Base-by-base conservation (phyloP, 495 filamentous ascomycete species). In the Cercophora samala region DNA sequence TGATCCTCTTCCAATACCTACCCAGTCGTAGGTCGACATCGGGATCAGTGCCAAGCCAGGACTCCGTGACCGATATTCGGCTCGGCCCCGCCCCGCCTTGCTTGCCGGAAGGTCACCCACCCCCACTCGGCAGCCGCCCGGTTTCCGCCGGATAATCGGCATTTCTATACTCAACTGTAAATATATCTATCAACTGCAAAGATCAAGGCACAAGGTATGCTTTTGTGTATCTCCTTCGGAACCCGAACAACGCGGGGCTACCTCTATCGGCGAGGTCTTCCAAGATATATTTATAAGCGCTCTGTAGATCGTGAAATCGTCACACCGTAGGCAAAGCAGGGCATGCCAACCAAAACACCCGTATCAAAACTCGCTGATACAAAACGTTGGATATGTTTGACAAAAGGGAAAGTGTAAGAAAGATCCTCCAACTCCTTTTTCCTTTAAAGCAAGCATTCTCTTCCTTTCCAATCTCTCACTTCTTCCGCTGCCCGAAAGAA, bases 71-170 rank as follows among this genome's bases (percentile, higher is more conserved):
- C 5, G 22, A 56, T 60, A n/a, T 46, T 46, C 37, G 37, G 37
- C 37, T 46, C 15, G 3, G 26, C 15, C 37, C 37, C 9, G 37
- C 37, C 37, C 11, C 29, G 29, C 29, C 3, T 32, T 32, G 8
- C 29, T 32, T 32, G 29, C 56, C 19, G 56, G 24, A 29, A 60
- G 11, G 17, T 60, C 56, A n/a, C 17, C 56, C 56, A 18, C 5
- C 8, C 4, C 58, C 54, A 24, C 54, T 56, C 54, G 58, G 58
- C 17, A 5, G 22, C 8, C 6, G 5, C 11, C 58, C 58, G 58
- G 58, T 60, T 60, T 26, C 58, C 58, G 58, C 58, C 58, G 24
- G 24, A 60, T 46, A 9, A 13, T 46, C 37, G 37, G 37, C 9
- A 17, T 18, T 13, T 46, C 37, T 17, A 29, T 29, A 29, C 26